phyloP scores from a whole-genome alignment of 208 protist genomes.

The Wallacemonas sp. region DNA sequence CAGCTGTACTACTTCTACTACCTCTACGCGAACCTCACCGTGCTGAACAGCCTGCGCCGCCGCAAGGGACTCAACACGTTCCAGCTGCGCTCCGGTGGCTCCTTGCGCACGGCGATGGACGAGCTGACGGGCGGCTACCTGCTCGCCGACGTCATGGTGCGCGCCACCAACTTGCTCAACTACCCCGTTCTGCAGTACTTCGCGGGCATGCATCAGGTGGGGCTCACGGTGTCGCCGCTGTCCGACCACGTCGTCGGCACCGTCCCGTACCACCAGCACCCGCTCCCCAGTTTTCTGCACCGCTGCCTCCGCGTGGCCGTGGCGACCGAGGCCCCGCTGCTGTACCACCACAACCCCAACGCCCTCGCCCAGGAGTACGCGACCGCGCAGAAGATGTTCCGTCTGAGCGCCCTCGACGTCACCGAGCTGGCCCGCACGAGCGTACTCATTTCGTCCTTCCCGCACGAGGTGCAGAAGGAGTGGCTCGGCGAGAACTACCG shows the following conservation, averaged over 20 bases:
- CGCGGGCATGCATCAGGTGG: slow-evolving; percentile 95
- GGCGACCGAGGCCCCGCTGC: slow-evolving; percentile 96
- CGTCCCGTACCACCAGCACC: slow-evolving; percentile 93
- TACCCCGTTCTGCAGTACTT: slow-evolving; percentile 98
- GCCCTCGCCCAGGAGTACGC: slow-evolving; percentile 90
- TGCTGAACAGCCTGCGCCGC: slow-evolving; percentile 94
- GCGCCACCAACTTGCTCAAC: slow-evolving; percentile 94
- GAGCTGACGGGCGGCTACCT: slow-evolving; percentile 95
- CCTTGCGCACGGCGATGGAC: slow-evolving; percentile 83
- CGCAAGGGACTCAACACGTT: slow-evolving; percentile 75
- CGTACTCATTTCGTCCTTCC: slow-evolving; percentile 87
- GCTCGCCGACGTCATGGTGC: slow-evolving; percentile 94
- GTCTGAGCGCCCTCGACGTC: slow-evolving; percentile 83
- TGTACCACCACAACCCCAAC: slow-evolving; percentile 85
- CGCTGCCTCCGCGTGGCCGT: slow-evolving; percentile 96
- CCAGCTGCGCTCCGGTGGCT: slow-evolving; percentile 93
- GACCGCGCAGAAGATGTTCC: slow-evolving; percentile 87
- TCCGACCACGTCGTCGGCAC: slow-evolving; percentile 96
- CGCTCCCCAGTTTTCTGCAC: slow-evolving; percentile 94
- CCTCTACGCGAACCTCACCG: slow-evolving; percentile 97
- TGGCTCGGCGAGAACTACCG: slow-evolving; percentile 82
- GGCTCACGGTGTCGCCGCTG: slow-evolving; percentile 96
- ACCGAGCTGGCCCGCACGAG: slow-evolving; percentile 90
- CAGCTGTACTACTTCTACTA: slow-evolving; percentile 98
- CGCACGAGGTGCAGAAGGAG: slow-evolving; percentile 63